Percentiles rank a stretch among this genome's conserved stretches.
Conservation (phyloP, 148 eudicot genomes). For the Gaultheria prostrata region DNA sequence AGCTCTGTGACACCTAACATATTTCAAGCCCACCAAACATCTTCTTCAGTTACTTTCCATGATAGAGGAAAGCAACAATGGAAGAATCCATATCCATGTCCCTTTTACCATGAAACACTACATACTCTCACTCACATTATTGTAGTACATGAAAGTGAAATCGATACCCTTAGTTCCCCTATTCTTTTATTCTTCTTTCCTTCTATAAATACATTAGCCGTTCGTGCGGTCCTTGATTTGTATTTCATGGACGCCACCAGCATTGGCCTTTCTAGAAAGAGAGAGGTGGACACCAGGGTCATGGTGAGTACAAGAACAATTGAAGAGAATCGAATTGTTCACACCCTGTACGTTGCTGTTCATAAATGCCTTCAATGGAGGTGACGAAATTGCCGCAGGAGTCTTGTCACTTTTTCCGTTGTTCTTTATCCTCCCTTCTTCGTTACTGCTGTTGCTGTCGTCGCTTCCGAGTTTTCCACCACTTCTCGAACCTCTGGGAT, state of each 20-base stretch:
- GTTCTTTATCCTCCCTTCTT: background rate
- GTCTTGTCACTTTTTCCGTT: background rate
- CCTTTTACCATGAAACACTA: background rate
- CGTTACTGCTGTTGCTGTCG: background rate
- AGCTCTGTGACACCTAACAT: background rate
- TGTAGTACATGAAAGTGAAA: background rate
- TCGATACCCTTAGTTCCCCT: background rate
- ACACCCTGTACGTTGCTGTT: slow-evolving; percentile 67
- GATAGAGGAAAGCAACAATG: slow-evolving; percentile 1
- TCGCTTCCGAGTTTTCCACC: slow-evolving; percentile 18
- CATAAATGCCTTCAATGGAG: slow-evolving; percentile 32
- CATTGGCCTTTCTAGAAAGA: slow-evolving; percentile 24
- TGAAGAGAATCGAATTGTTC: slow-evolving; percentile 45
- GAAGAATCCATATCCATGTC: slow-evolving; percentile 10
- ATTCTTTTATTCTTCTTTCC: background rate
- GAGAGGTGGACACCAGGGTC: slow-evolving; percentile 52
- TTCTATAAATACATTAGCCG: background rate
- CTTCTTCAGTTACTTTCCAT: slow-evolving; percentile 12
- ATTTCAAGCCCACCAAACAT: background rate
- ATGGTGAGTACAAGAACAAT: slow-evolving; percentile 32
- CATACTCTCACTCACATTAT: slow-evolving; percentile 3
- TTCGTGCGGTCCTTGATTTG: slow-evolving; percentile 17
- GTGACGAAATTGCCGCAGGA: background rate
- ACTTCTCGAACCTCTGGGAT: slow-evolving; percentile 1
- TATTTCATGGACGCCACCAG: slow-evolving; percentile 5